A percentile compares a stretch with the other conserved stretches of the same genome.
Evolutionary conservation across 352 stramenopile genomes (phyloP).

Genomic region (Globisporangium polare): DNA sequence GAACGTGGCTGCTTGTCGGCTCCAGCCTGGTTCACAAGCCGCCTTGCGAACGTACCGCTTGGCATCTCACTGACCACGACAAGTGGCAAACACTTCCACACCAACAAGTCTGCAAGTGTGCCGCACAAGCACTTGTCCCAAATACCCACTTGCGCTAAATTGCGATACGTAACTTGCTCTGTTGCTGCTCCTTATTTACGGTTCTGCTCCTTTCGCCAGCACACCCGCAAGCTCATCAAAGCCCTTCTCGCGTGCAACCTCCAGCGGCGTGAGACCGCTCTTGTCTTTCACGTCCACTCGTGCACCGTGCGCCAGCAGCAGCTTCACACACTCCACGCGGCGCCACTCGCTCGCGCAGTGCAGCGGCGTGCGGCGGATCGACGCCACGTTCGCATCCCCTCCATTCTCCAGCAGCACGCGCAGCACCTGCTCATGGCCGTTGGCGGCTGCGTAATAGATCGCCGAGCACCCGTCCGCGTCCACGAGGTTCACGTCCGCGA

Average conservation of each 20-base stretch:
- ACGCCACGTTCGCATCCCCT: constrained; percentile 53
- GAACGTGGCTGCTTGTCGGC: too few relatives aligned
- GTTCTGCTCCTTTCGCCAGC: not conserved
- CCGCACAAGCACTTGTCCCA: not conserved
- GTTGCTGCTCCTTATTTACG: not conserved
- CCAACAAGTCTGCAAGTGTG: not conserved
- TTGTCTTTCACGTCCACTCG: constrained; percentile 37
- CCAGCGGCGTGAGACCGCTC: constrained; percentile 30
- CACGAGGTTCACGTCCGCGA: constrained; percentile 66
- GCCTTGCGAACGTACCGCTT: not conserved
- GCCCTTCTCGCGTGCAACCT: constrained; percentile 31
- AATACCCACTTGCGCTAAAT: not conserved
- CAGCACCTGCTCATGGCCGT: constrained; percentile 55
- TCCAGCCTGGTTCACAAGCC: not conserved
- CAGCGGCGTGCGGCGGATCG: constrained; percentile 57
- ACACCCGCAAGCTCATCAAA: constrained; percentile 13
- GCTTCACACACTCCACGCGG: constrained; percentile 50
- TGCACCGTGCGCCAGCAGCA: constrained; percentile 48
- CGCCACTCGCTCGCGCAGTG: constrained; percentile 77
- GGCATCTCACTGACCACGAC: not conserved
- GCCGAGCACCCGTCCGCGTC: constrained; percentile 63
- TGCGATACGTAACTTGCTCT: not conserved
- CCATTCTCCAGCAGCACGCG: constrained; percentile 37
- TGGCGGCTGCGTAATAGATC: constrained; percentile 71
- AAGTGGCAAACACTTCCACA: not conserved